Base-by-base conservation (phyloP, 1,139 yeast genomes). In the Tardiomyces depauwii region DNA sequence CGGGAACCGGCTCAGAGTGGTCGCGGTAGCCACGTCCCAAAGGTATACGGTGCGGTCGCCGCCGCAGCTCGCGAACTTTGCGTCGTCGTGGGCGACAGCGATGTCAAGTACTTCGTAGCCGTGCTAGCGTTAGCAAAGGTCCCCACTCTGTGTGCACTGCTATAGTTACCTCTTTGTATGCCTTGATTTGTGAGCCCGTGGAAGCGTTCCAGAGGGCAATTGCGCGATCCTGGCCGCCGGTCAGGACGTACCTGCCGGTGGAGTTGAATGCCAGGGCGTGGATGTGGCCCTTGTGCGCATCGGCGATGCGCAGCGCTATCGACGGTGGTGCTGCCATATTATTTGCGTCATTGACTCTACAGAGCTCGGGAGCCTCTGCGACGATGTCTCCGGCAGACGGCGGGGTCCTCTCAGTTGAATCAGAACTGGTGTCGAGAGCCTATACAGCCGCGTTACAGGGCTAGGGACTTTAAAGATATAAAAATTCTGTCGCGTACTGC, bases 11-110 rank as follows among this genome's bases (percentile, higher is more conserved):
- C 59, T 51, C 2, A 55, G 40, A 9, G 57, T 54, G 38, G 49
- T 47, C 5, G 61, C 64, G 6, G 59, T 45, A 11, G 57, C 49
- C 3, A 62, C 65, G 47, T 66, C 68, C 67, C 70, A 67, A 5
- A 61, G 47, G 44, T 53, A 57, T 5, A 61, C 62, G 10, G 58
- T 52, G n/a, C 64, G 50, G 46, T 66, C 71, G 5, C 68, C 67
- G 14, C 71, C 69, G 19, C 64, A 60, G 43, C 66, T 58, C 28
- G 59, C 68, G 46, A 66, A 63, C 48, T 47, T 36, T 12, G 62
- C 44, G 44, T 59, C 61, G 44, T 65, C 67, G 12, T 42, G 48
- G 12, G 62, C 44, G 9, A 65, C 56, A 3, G 58, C 55, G 7
- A 65, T 49, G 46, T 59, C 68, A 16, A 64, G 53, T 10, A 65